phyloP scores from a whole-genome alignment of 495 filamentous ascomycete species.

The Podospora conica region DNA sequence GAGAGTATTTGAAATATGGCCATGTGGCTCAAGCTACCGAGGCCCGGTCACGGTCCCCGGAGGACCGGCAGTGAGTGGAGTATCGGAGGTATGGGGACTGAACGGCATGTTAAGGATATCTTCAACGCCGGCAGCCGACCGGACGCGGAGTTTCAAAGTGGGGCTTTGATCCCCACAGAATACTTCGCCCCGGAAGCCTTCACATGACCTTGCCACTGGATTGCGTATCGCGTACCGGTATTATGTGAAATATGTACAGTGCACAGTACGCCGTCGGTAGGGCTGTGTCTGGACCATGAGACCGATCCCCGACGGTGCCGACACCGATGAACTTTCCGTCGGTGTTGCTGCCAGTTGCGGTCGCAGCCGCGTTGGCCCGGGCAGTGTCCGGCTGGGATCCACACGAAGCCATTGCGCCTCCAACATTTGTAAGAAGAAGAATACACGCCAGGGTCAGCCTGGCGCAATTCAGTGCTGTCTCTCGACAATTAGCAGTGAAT shows the following conservation, averaged over 20 bases:
- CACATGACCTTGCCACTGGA: background rate
- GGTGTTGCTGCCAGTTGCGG: background rate
- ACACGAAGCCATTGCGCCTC: background rate
- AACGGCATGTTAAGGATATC: background rate
- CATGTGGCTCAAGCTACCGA: background rate
- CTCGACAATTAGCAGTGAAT: background rate
- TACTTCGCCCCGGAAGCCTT: background rate
- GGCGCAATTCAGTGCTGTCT: background rate
- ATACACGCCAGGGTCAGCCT: background rate
- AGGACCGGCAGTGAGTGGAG: background rate
- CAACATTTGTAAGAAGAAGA: background rate
- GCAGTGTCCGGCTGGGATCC: background rate
- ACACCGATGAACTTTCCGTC: background rate
- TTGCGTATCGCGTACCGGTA: background rate
- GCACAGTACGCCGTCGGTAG: background rate
- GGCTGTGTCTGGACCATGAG: background rate
- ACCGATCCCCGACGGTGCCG: background rate
- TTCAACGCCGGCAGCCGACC: background rate
- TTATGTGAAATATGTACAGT: background rate
- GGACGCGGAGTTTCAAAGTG: background rate
- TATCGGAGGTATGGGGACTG: background rate
- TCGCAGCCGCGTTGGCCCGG: background rate
- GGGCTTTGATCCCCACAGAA: background rate
- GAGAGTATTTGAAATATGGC: background rate
- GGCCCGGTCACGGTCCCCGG: background rate